Evolutionary conservation across 768 basidiomycete genomes (phyloP), one percentile per base, ranked within the genome.

Genomic region (Termitomyces sp.): DNA sequence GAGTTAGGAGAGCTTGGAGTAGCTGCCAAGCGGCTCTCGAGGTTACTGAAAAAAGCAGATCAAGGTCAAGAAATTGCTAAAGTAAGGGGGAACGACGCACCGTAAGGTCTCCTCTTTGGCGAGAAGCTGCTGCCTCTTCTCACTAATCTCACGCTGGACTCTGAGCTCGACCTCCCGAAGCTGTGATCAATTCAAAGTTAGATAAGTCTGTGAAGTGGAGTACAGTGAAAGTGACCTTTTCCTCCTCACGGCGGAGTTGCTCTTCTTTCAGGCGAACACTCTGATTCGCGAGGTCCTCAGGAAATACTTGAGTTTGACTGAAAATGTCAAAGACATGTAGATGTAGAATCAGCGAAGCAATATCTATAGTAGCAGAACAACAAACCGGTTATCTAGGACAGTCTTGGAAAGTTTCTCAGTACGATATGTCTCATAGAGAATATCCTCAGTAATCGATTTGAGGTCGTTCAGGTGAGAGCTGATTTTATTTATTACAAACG

Each of bases 251-350:
- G 55, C 90, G 82, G 41, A 95, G 83, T 67, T 93, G 90, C 65
- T 95, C 91, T 69, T 94, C 92, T 75, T 93, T 93, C 74, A 93
- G 78, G 54, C 88, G 80, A 38, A 92, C 89, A 58, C 84, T 85
- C 71, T 95, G 92, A 57, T 81, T 88, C 12, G 88, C 91, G 50
- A 95, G 77, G 61, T 93, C 91, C 62, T 91, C 89, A n/a, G 93
- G 89, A 11, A 85, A 76, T 56, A 93, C 84, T 42, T 85, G 84
- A 1, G 85, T 84, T 61, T 88, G 81, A 61, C 80, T 81, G 57
- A 6, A 12, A n/a, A 7, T 2, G 28, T 9, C 12, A 30, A 47
- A 38, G 9, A 44, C 3, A 28, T 49, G 12, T 17, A 24, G 45
- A 28, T 48, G 12, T 14, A 24, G 45, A 7, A 40, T 55, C 60